phyloP scores from a whole-genome alignment of 345 rosid species.

The Rhodamnia rubescens region DNA sequence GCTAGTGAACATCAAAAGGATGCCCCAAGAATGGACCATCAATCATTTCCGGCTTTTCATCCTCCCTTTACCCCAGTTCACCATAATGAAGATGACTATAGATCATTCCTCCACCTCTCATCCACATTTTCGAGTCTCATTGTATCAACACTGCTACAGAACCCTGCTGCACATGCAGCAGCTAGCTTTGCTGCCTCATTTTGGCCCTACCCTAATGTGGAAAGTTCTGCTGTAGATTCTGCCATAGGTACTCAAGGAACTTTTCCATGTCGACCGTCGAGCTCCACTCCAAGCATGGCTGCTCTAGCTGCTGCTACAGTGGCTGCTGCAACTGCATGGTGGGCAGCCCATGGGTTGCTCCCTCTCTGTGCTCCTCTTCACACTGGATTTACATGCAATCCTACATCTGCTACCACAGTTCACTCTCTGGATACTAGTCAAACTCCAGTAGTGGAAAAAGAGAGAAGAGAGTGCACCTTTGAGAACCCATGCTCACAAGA shows the following conservation, averaged over 20 bases:
- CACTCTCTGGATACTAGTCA: constrained; percentile 26
- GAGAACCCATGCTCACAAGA: constrained; percentile 27
- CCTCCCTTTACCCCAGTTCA: constrained; percentile 29
- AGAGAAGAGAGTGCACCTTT: constrained; percentile 16
- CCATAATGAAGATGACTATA: constrained; percentile 54
- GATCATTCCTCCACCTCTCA: constrained; percentile 58
- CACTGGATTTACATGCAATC: constrained; percentile 39
- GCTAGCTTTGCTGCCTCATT: constrained; percentile 72
- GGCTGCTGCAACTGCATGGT: constrained; percentile 97
- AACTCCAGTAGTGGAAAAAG: constrained; percentile 16
- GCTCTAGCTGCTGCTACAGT: constrained; percentile 85
- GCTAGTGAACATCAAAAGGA: constrained; percentile 34
- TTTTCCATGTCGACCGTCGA: constrained; percentile 28
- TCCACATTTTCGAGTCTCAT: constrained; percentile 68
- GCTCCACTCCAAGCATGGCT: constrained; percentile 49
- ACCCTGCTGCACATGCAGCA: constrained; percentile 79
- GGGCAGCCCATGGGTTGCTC: constrained; percentile 89
- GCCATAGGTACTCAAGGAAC: constrained; percentile 27
- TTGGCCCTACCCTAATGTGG: constrained; percentile 61
- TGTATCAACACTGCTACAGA: constrained; percentile 60
- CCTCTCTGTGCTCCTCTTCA: constrained; percentile 66
- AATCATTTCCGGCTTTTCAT: constrained; percentile 45
- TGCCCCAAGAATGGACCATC: constrained; percentile 26
- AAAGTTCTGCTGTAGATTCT: constrained; percentile 33
- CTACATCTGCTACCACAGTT: constrained; percentile 29